A percentile compares a stretch with the other conserved stretches of the same genome.
phyloP scores from a whole-genome alignment of 441 rosid species.

The Gossypium schwendimanii region DNA sequence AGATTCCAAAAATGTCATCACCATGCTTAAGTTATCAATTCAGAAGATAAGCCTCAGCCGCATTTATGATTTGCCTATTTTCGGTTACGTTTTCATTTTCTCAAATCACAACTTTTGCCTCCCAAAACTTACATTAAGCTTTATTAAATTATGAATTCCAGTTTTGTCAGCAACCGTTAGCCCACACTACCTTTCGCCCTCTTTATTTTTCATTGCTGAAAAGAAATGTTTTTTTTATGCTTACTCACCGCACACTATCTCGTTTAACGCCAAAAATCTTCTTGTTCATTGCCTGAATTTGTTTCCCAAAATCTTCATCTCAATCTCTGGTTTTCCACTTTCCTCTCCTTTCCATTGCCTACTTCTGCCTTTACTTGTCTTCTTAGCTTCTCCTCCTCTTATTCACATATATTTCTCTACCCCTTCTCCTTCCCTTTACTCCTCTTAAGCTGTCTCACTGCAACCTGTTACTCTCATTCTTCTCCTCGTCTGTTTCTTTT shows the following conservation, averaged over 20 bases:
- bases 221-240: slow-evolving; percentile 24
- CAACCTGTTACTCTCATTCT: slow-evolving; percentile 4
- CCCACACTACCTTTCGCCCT: slow-evolving; percentile 5
- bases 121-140: neutral
- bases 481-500: neutral
- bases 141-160: neutral
- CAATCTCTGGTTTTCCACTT: neutral
- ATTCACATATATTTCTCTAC: neutral
- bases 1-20: neutral
- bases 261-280: slow-evolving; percentile 37
- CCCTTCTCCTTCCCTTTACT: no score
- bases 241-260: slow-evolving; percentile 43
- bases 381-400: neutral
- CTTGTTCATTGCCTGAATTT: slow-evolving; percentile 19
- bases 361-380: slow-evolving; percentile 13
- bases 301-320: slow-evolving; percentile 15
- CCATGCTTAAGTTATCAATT: neutral
- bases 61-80: neutral
- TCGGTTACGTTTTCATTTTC: neutral
- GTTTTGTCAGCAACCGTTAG: slow-evolving; percentile 14
- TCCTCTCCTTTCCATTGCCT: slow-evolving; percentile 14
- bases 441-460: slow-evolving; percentile 29
- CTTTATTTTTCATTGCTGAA: slow-evolving; percentile 5
- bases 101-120: neutral
- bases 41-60: neutral